Conservation (phyloP, 176 grass and related monocot species). For the Raddia guianensis region DNA sequence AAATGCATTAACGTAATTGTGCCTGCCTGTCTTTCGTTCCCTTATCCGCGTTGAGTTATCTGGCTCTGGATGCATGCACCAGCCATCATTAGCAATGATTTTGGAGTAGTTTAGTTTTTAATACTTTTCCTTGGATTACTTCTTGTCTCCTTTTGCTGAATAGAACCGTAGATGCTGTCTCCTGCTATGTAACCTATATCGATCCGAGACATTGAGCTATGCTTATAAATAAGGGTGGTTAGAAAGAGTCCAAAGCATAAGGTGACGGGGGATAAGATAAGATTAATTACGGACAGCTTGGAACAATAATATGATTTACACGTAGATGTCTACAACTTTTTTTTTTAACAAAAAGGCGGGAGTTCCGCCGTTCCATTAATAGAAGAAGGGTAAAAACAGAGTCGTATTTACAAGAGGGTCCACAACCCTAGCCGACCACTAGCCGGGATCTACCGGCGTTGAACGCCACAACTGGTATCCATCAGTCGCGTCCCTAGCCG, state of each 20-base stretch:
- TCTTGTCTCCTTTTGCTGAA: slow-evolving; percentile 32
- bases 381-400: no score
- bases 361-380: no score
- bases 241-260: slow-evolving; percentile 41
- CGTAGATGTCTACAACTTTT: slow-evolving; percentile 48
- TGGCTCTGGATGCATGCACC: slow-evolving; percentile 29
- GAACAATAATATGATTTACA: slow-evolving; percentile 39
- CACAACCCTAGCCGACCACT: no score
- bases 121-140: background rate
- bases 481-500: no score
- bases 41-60: slow-evolving; percentile 24
- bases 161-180: background rate
- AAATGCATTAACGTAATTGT: slow-evolving; percentile 26
- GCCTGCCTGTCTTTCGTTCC: background rate
- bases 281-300: slow-evolving; percentile 43
- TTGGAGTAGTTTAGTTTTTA: background rate
- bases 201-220: slow-evolving; percentile 26
- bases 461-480: no score
- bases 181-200: slow-evolving; percentile 20
- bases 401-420: no score
- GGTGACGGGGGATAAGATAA: slow-evolving; percentile 40
- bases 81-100: slow-evolving; percentile 1
- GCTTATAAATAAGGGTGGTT: slow-evolving; percentile 40
- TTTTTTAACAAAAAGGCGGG: no score
- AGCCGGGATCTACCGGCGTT: no score